Evolutionary conservation across 192 early-diverging fungal genomes (phyloP).

Genomic region (Linnemannia schmuckeri): DNA sequence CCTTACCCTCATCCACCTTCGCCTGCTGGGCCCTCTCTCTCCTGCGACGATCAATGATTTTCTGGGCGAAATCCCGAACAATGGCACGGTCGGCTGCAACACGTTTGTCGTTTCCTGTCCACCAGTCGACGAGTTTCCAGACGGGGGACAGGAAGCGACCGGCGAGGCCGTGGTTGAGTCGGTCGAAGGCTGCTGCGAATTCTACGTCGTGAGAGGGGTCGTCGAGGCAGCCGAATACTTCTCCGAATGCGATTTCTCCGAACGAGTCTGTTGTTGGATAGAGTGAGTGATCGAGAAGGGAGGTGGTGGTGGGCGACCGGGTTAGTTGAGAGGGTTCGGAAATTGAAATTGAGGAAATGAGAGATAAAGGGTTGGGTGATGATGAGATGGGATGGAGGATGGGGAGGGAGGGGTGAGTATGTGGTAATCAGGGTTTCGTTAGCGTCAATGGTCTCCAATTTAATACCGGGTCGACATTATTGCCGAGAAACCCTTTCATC

Average conservation of each 20-base stretch:
- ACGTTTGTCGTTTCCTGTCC: constrained; percentile 17
- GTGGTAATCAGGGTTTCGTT: neutral
- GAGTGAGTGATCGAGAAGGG: neutral
- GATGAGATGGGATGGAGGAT: neutral
- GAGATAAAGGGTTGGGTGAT: no score
- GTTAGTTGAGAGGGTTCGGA: neutral
- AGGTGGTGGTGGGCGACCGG: neutral
- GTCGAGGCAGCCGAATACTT: constrained; percentile 36
- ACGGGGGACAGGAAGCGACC: constrained; percentile 24
- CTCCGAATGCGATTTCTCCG: constrained; percentile 52
- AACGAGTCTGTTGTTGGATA: constrained; percentile 25
- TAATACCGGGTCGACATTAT: neutral
- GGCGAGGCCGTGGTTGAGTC: constrained; percentile 47
- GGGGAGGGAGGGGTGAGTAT: neutral
- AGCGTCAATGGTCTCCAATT: neutral
- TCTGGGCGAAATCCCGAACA: constrained; percentile 35
- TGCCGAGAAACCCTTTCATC: neutral
- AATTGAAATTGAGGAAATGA: neutral
- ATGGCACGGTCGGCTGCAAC: constrained; percentile 18
- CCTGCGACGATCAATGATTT: constrained; percentile 47
- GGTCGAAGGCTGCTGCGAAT: constrained; percentile 69
- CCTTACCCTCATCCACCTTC: constrained; percentile 8
- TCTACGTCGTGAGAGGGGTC: constrained; percentile 23
- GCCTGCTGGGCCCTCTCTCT: neutral
- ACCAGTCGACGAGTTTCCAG: constrained; percentile 46